These are phyloP conservation scores for Diaporthe eres DNA, from an alignment of 2,329 filamentous ascomycete species.

Conservation along the genomic window DNA sequence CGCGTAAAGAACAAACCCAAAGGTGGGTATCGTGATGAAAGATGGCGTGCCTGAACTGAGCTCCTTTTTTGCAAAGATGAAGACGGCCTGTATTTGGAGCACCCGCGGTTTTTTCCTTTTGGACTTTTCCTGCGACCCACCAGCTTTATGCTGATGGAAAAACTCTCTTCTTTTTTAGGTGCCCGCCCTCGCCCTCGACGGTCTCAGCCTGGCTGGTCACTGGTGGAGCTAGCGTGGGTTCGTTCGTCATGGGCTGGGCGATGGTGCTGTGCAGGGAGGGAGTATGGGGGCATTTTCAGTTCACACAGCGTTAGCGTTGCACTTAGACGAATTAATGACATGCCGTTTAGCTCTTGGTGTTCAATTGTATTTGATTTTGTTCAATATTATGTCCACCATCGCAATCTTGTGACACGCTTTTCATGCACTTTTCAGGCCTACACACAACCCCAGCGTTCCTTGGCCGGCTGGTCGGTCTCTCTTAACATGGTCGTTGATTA, in stretches of 20 bases:
- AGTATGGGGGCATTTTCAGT: not conserved
- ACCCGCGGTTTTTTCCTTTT: not conserved
- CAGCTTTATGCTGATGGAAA: constrained; percentile 1
- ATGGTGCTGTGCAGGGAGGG: not conserved
- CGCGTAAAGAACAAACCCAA: not conserved
- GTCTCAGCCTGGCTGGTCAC: not conserved
- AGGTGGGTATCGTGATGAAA: constrained; percentile 11
- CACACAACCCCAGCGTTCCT: no score
- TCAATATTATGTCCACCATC: not conserved
- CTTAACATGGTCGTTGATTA: not conserved
- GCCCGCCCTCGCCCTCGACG: not conserved
- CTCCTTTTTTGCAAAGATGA: not conserved
- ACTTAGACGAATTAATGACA: not conserved
- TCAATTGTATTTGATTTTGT: not conserved
- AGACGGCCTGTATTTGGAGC: no score
- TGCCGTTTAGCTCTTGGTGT: no score
- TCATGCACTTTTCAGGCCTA: not conserved
- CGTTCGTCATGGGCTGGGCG: not conserved
- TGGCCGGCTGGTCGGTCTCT: no score
- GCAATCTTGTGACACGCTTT: not conserved
- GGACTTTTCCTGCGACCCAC: not conserved
- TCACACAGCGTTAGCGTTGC: not conserved
- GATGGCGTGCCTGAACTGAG: not conserved
- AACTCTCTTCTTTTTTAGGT: not conserved
- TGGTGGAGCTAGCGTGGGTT: not conserved